These are phyloP conservation scores for Fusarium burgessii DNA, from an alignment of 2,329 filamentous ascomycete genomes.

Conservation along the genomic window DNA sequence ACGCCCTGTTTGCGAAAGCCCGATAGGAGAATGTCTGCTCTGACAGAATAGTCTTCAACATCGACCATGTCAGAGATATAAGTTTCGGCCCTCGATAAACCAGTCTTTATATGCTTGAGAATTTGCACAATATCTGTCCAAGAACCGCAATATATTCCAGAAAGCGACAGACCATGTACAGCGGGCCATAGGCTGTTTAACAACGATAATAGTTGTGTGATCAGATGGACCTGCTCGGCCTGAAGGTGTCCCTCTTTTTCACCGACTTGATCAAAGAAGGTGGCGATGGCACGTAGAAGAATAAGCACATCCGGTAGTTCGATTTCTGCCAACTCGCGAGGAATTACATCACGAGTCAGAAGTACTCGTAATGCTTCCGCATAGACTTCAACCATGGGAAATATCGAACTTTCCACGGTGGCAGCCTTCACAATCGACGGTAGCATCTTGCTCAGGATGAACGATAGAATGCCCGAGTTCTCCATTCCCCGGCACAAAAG, in stretches of 20 bases:
- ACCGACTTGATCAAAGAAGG: constrained; percentile 45
- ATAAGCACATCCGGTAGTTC: constrained; percentile 50
- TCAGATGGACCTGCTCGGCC: constrained; percentile 44
- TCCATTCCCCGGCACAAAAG: constrained; percentile 63
- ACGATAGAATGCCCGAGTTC: constrained; percentile 58
- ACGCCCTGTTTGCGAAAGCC: constrained; percentile 26
- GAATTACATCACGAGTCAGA: constrained; percentile 51
- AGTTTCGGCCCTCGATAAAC: constrained; percentile 33
- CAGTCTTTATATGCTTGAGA: constrained; percentile 33
- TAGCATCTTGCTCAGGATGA: constrained; percentile 65
- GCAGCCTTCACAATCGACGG: constrained; percentile 62
- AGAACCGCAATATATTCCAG: neutral
- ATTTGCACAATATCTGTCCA: constrained; percentile 38
- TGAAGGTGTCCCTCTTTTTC: constrained; percentile 36
- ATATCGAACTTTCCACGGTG: constrained; percentile 52
- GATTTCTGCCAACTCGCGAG: constrained; percentile 53
- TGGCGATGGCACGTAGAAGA: constrained; percentile 49
- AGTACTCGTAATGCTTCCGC: constrained; percentile 55
- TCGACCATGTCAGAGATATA: constrained; percentile 38
- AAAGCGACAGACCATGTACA: constrained; percentile 40
- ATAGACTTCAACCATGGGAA: constrained; percentile 65
- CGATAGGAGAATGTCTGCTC: constrained; percentile 40
- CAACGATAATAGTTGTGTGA: constrained; percentile 46
- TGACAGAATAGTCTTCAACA: constrained; percentile 25
- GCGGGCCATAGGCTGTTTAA: constrained; percentile 50